These are phyloP conservation scores for Pseudogymnoascus sp. DNA, from an alignment of 2,329 filamentous ascomycete species.

Conservation along the genomic window DNA sequence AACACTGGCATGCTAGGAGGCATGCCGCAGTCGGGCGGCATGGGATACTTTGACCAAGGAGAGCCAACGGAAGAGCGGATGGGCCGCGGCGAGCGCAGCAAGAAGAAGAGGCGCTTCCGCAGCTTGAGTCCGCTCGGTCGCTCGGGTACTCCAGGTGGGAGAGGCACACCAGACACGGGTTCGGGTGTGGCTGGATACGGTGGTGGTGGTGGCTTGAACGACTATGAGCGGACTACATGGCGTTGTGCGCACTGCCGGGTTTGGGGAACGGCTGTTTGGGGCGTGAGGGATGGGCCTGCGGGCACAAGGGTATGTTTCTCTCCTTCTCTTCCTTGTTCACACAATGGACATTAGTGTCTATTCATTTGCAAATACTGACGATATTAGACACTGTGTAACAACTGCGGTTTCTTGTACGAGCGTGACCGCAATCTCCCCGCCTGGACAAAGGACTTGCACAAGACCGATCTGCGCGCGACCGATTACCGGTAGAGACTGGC, in stretches of 20 bases:
- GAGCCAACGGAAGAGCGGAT: slow-evolving; percentile 65
- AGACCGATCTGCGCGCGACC: slow-evolving; percentile 22
- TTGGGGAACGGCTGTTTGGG: slow-evolving; percentile 89
- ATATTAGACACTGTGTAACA: slow-evolving; percentile 70
- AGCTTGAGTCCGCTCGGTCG: slow-evolving; percentile 76
- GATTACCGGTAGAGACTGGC: slow-evolving; percentile 24
- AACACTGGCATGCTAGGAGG: slow-evolving; percentile 73
- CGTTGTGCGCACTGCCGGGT: slow-evolving; percentile 80
- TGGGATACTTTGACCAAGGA: slow-evolving; percentile 45
- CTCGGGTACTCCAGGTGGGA: slow-evolving; percentile 56
- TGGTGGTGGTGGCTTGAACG: slow-evolving; percentile 54
- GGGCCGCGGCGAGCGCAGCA: slow-evolving; percentile 84
- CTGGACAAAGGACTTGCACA: slow-evolving; percentile 65
- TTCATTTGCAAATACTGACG: slow-evolving; percentile 20
- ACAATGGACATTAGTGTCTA: slow-evolving; percentile 9
- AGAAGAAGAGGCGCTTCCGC: slow-evolving; percentile 89
- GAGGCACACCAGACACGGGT: slow-evolving; percentile 75
- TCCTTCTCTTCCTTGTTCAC: slow-evolving; percentile 10
- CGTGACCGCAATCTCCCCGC: slow-evolving; percentile 75
- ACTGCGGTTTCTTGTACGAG: slow-evolving; percentile 85
- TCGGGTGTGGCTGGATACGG: slow-evolving; percentile 61
- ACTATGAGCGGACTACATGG: slow-evolving; percentile 76
- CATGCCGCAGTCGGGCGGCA: slow-evolving; percentile 50
- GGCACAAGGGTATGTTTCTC: slow-evolving; percentile 64
- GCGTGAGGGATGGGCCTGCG: slow-evolving; percentile 80